Base-by-base conservation (phyloP, 345 rosid species). In the Cardamine chenopodiifolia region DNA sequence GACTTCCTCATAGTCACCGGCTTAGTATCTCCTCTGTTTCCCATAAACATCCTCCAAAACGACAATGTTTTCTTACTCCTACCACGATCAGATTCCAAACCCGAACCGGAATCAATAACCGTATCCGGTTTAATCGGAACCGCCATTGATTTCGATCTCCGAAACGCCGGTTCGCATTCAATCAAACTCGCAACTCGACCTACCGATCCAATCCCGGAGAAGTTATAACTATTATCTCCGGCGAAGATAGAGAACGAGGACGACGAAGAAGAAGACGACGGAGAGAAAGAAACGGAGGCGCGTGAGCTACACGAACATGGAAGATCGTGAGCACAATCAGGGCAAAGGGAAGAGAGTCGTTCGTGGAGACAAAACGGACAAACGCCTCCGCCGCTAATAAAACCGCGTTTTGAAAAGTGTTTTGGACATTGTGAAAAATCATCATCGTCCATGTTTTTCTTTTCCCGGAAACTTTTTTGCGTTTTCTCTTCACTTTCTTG, bases 291-390 rank as follows among this genome's bases (percentile, higher is more conserved):
- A 1, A 85, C 60, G 13, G 84, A 34, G 58, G 90, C 40, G 59
- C 85, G 48, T 63, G 88, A 66, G 80, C 76, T 72, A 81, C 96
- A 86, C 44, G 82, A 53, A 68, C 97, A 94, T 13, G 97, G 98
- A 8, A 88, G 92, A 39, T 77, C 78, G 74, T 74, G 68, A 45
- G 89, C 96, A 74, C 97, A 94, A 64, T 94, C 88, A 0, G 93
- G 96, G 66, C 98, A 94, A 62, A 94, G 96, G 15, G 85, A 72
- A 44, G 86, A 69, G 62, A 94, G 95, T 4, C 92, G 83, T 11
- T 91, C 96, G 28, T 85, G 81, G 70, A 93, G 96, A 83, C 98
- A 93, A 23, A 82, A 78, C 42, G 96, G 92, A 71, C 97, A 93
- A 72, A 93, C 84, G 54, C 98, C 98, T 72, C 13, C 94, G 80